Conservation (phyloP, 2,329 filamentous ascomycete species). For the Pyrenophora tritici-repentis region DNA sequence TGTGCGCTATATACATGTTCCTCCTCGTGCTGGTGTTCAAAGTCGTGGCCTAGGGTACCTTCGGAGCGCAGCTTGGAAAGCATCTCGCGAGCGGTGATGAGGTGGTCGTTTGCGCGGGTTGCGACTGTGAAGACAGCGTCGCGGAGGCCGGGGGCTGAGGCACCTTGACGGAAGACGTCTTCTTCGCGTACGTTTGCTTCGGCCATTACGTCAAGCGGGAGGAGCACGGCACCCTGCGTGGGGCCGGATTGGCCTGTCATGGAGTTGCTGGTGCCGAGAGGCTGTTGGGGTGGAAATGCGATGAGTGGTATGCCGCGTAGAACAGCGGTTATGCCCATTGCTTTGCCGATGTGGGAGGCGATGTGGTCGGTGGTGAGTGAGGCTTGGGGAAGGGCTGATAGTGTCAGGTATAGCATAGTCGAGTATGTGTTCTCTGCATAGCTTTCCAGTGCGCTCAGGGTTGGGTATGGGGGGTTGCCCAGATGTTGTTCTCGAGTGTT, state of each 20-base stretch:
- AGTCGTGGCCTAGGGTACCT: conserved; percentile 78
- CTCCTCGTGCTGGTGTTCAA: conserved; percentile 82
- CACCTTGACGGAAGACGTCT: conserved; percentile 81
- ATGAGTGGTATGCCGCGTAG: conserved; percentile 86
- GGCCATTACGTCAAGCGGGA: conserved; percentile 90
- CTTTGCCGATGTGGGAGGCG: conserved; percentile 93
- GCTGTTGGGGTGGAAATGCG: conserved; percentile 72
- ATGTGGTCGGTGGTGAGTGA: conserved; percentile 89
- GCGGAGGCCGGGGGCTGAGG: conserved; percentile 76
- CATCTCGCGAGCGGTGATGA: conserved; percentile 94
- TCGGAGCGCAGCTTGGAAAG: conserved; percentile 77
- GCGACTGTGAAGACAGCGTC: conserved; percentile 93
- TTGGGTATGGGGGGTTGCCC: conserved; percentile 80
- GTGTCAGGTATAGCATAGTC: conserved; percentile 84
- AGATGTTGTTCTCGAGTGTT: conserved; percentile 81
- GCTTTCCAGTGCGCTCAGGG: conserved; percentile 73
- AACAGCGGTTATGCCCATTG: conserved; percentile 82
- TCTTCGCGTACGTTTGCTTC: conserved; percentile 82
- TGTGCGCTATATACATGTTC: conserved; percentile 60
- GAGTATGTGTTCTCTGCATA: conserved; percentile 97
- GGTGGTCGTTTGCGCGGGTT: conserved; percentile 90
- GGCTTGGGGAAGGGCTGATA: conserved; percentile 77
- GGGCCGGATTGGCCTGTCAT: conserved; percentile 47
- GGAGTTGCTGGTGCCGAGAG: conserved; percentile 52
- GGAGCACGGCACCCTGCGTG: conserved; percentile 69